Percentiles rank a stretch among this genome's conserved stretches.
These are phyloP conservation scores for Aspergillus bertholletiae DNA, from an alignment of 495 filamentous ascomycete genomes.

Conservation along the genomic window DNA sequence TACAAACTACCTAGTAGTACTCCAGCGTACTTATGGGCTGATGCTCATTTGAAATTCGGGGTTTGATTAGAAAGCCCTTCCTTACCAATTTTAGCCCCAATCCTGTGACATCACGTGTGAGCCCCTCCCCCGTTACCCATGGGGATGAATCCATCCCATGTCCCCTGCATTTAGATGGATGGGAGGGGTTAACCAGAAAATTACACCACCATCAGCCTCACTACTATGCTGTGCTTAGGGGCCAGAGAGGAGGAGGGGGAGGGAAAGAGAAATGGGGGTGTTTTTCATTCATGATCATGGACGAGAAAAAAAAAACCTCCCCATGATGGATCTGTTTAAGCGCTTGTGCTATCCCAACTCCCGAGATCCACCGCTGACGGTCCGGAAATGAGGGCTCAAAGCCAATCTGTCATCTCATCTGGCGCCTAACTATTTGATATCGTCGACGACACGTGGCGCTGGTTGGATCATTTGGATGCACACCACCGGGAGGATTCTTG, in stretches of 20 bases:
- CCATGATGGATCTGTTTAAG: constrained; percentile 6
- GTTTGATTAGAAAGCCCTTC: too few species aligned
- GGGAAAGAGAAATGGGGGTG: neutral
- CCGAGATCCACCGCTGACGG: constrained; percentile 4
- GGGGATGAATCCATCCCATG: neutral
- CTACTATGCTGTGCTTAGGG: neutral
- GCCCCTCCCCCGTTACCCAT: neutral
- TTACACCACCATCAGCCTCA: neutral
- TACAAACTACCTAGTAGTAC: too few species aligned
- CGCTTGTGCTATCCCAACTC: constrained; percentile 2
- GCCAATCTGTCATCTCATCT: constrained; percentile 6
- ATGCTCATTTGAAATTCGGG: neutral
- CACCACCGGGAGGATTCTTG: constrained; percentile 6
- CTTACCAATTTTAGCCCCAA: neutral
- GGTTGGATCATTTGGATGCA: constrained; percentile 12
- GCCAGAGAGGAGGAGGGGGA: too few species aligned
- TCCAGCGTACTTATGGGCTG: neutral
- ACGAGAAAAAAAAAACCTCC: neutral
- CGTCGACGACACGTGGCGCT: constrained; percentile 17
- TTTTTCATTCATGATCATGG: neutral
- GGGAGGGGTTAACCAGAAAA: too few species aligned
- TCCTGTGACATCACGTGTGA: constrained; percentile 11
- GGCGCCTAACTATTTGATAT: constrained; percentile 14
- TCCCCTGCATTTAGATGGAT: too few species aligned
- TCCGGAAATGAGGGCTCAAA: constrained; percentile 1